Conservation (phyloP, 2,329 filamentous ascomycete genomes). For the Calonectria hawksworthii region DNA sequence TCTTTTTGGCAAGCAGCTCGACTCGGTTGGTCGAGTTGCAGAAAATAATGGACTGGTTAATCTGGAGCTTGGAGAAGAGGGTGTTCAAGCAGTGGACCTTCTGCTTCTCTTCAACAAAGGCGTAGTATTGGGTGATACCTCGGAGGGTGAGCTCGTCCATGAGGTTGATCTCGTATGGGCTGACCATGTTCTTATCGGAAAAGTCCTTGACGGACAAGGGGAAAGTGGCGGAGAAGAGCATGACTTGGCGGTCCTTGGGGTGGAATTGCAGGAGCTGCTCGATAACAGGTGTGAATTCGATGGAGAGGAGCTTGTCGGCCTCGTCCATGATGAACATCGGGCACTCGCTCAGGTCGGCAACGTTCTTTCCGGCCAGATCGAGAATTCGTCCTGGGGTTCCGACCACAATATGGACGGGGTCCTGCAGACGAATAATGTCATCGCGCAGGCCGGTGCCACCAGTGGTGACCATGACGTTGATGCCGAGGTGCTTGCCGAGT, state of each 20-base stretch:
- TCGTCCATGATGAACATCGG: constrained; percentile 99
- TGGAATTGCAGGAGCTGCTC: constrained; percentile 96
- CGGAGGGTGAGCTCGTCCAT: constrained; percentile 99
- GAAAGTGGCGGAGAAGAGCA: constrained; percentile 99
- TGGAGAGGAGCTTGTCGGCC: constrained; percentile 96
- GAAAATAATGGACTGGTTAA: constrained; percentile 99
- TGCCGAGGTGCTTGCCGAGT: constrained; percentile 93
- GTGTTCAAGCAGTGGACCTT: constrained; percentile 99
- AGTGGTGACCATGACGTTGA: constrained; percentile 99
- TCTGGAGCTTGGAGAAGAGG: constrained; percentile 98
- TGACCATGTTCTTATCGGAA: constrained; percentile 97
- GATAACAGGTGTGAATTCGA: constrained; percentile 97
- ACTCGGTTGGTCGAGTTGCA: constrained; percentile 99
- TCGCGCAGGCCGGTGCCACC: constrained; percentile 95
- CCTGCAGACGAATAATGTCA: constrained; percentile 94
- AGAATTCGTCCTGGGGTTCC: constrained; percentile 97
- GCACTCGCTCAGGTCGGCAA: constrained; percentile 95
- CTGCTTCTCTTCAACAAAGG: constrained; percentile 98
- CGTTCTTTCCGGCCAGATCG: constrained; percentile 94
- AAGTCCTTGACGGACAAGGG: constrained; percentile 97
- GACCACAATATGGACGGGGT: constrained; percentile 96
- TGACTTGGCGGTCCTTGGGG: constrained; percentile 97
- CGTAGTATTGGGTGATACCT: constrained; percentile 99
- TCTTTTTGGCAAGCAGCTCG: constrained; percentile 98
- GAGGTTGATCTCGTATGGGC: constrained; percentile 98